Percentiles rank a stretch among this genome's conserved stretches.
phyloP scores from a whole-genome alignment of 2,329 filamentous ascomycete genomes.

The Ophiostoma quercus region DNA sequence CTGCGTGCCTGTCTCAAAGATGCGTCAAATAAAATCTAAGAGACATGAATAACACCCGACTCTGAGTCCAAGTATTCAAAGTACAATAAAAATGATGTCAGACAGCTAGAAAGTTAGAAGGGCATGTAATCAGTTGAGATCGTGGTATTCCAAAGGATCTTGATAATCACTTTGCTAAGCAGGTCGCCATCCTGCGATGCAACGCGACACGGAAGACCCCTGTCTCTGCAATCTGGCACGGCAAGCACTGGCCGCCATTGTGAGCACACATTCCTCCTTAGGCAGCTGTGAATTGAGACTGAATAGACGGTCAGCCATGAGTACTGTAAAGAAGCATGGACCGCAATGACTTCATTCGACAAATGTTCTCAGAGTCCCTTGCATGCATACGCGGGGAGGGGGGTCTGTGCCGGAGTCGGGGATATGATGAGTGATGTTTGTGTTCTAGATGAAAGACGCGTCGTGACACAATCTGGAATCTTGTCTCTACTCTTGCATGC shows the following conservation, averaged over 20 bases:
- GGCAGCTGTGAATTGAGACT: neutral
- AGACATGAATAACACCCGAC: neutral
- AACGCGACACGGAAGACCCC: neutral
- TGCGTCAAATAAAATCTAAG: neutral
- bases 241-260: neutral
- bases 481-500: too few species aligned
- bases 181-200: neutral
- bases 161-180: neutral
- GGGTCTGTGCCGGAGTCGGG: too few species aligned
- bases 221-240: neutral
- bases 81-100: neutral
- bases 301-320: neutral
- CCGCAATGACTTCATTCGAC: neutral
- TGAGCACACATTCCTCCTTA: neutral
- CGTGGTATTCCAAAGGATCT: neutral
- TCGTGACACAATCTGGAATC: too few species aligned
- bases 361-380: too few species aligned
- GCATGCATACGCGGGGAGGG: neutral
- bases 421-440: too few species aligned
- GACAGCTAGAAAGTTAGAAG: neutral
- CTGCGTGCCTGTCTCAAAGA: neutral
- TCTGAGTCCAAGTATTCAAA: neutral
- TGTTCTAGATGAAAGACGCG: too few species aligned
- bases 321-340: neutral
- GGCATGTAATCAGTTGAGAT: neutral